phyloP scores from a whole-genome alignment of 352 stramenopile genomes.

The Elongisporangium senticosum region DNA sequence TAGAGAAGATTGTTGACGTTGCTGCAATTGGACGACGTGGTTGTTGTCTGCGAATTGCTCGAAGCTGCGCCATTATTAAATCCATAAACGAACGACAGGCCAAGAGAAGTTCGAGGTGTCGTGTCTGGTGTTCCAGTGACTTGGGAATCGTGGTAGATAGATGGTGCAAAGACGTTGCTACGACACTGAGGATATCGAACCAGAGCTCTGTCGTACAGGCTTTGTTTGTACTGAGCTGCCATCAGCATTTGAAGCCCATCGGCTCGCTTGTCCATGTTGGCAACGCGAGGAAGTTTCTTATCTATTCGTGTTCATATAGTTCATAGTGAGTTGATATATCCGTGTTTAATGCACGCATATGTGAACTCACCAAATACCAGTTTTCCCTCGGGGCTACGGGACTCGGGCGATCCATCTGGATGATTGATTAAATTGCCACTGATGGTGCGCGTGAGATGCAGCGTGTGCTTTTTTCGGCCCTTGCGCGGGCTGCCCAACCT shows the following conservation, averaged over 20 bases:
- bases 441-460: conserved; percentile 26
- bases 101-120: conserved; percentile 30
- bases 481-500: background rate
- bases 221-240: conserved; percentile 48
- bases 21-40: conserved; percentile 18
- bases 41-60: conserved; percentile 5
- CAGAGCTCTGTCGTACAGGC: conserved; percentile 56
- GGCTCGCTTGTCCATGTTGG: conserved; percentile 59
- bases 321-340: background rate
- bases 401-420: conserved; percentile 15
- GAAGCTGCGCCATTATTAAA: conserved; percentile 32
- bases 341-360: background rate
- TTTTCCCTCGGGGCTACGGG: conserved; percentile 50
- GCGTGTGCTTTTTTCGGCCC: conserved; percentile 29
- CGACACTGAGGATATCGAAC: conserved; percentile 60
- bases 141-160: conserved; percentile 28
- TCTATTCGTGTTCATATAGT: conserved; percentile 17
- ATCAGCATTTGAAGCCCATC: conserved; percentile 33
- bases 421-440: conserved; percentile 21
- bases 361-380: conserved; percentile 46
- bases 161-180: conserved; percentile 62
- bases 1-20: conserved; percentile 49
- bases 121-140: conserved; percentile 5
- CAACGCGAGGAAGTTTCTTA: conserved; percentile 64
- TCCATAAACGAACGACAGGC: conserved; percentile 61